phyloP scores from a whole-genome alignment of 352 stramenopile genomes.

The Thalassiosira hispida region DNA sequence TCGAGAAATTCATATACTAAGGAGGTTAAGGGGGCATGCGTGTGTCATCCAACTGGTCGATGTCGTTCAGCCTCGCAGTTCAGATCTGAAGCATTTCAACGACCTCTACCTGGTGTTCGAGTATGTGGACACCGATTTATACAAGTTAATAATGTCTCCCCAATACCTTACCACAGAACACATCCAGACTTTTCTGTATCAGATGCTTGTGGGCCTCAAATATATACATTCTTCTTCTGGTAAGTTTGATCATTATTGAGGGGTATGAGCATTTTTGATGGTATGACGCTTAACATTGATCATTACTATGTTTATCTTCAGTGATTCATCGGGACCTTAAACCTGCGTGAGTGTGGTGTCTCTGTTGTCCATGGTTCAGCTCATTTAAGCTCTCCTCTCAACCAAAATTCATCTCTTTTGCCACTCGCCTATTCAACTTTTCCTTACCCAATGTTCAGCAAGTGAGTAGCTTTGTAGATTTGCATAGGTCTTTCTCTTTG shows the following conservation, averaged over 20 bases:
- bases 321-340: conserved; percentile 97
- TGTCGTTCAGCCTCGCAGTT: conserved; percentile 83
- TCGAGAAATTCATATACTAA: conserved; percentile 89
- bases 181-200: conserved; percentile 95
- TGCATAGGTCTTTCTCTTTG: too few relatives aligned
- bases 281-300: neutral
- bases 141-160: conserved; percentile 90
- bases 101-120: conserved; percentile 86
- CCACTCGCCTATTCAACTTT: conserved; percentile 4
- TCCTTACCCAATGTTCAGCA: neutral
- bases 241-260: conserved; percentile 21
- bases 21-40: conserved; percentile 79
- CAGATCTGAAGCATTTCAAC: conserved; percentile 77
- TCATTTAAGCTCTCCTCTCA: neutral
- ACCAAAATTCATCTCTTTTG: conserved; percentile 3
- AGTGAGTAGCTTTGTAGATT: too few relatives aligned
- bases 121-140: conserved; percentile 90
- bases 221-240: conserved; percentile 95
- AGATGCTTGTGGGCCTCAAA: conserved; percentile 94
- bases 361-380: neutral
- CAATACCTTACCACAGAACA: conserved; percentile 90
- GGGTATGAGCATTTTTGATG: neutral
- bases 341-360: conserved; percentile 78
- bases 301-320: neutral
- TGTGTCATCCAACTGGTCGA: conserved; percentile 88